Evolutionary conservation across 2,329 filamentous ascomycete genomes (phyloP).

Genomic region (Stemphylium lycopersici): DNA sequence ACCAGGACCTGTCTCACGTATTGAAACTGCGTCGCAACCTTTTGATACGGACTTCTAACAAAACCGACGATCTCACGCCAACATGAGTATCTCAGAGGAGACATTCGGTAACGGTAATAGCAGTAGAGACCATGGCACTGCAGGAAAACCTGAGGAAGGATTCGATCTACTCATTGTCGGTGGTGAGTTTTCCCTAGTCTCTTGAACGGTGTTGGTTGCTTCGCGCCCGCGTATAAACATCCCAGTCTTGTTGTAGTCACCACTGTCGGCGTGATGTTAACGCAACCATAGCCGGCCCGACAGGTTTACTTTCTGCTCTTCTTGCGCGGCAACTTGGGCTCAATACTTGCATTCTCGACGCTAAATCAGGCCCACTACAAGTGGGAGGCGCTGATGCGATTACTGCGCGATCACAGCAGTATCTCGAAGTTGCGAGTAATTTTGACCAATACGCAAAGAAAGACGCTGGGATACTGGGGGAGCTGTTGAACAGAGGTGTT

Average conservation of each 20-base stretch:
- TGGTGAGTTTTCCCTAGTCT: conserved; percentile 6
- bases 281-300: conserved; percentile 51
- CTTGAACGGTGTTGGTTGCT: background rate
- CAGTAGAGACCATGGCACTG: background rate
- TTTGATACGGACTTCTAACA: background rate
- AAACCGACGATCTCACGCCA: background rate
- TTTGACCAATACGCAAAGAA: conserved; percentile 31
- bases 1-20: background rate
- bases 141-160: background rate
- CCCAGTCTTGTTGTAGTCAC: background rate
- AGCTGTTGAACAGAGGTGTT: conserved; percentile 53
- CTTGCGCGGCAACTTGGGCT: conserved; percentile 53
- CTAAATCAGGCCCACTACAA: conserved; percentile 49
- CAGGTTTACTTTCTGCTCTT: conserved; percentile 55
- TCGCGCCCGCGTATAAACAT: background rate
- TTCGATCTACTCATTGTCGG: conserved; percentile 25
- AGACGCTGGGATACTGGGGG: conserved; percentile 20
- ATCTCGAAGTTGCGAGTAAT: conserved; percentile 54
- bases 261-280: background rate
- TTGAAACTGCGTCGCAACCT: background rate
- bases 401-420: conserved; percentile 58
- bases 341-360: conserved; percentile 49
- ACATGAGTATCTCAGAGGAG: background rate
- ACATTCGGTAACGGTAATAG: background rate
- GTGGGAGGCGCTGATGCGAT: conserved; percentile 57